Evolutionary conservation across 2,329 filamentous ascomycete species (phyloP).

Genomic region (Salinomyces thailandicus): DNA sequence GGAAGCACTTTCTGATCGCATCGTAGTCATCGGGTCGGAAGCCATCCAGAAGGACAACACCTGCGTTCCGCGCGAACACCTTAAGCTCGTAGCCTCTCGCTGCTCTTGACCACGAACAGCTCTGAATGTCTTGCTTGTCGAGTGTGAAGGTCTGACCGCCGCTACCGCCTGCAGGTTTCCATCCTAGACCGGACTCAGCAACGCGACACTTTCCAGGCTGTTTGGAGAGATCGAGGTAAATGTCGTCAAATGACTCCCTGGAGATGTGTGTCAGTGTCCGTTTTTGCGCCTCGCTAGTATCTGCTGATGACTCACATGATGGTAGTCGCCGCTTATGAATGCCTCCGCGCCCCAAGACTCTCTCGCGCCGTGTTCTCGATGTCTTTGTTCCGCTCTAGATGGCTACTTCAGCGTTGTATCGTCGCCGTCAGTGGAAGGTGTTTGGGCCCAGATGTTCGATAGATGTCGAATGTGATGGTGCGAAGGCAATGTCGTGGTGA

Average conservation of each 20-base stretch:
- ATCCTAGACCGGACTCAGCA: constrained; percentile 86
- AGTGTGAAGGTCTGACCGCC: constrained; percentile 82
- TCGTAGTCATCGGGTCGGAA: constrained; percentile 93
- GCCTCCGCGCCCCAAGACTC: too few species aligned
- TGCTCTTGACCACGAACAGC: constrained; percentile 89
- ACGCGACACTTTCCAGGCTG: constrained; percentile 88
- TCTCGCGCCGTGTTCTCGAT: too few species aligned
- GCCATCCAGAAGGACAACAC: constrained; percentile 86
- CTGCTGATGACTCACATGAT: too few species aligned
- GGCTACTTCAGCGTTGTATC: too few species aligned
- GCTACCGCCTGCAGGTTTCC: constrained; percentile 68
- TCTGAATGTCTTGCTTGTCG: constrained; percentile 72
- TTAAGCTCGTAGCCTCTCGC: constrained; percentile 90
- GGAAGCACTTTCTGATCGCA: constrained; percentile 83
- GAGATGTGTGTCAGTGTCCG: constrained; percentile 9
- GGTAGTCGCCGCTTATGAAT: too few species aligned
- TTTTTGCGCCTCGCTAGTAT: too few species aligned
- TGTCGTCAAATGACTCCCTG: constrained; percentile 92
- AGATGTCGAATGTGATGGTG: too few species aligned
- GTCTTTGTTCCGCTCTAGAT: too few species aligned
- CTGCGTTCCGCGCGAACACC: constrained; percentile 72
- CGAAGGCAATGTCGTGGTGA: too few species aligned
- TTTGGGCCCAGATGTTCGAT: too few species aligned
- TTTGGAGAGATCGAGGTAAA: constrained; percentile 91
- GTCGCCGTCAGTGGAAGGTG: too few species aligned